Conservation (phyloP, 768 basidiomycete genomes). For the Phanerodontia chrysosporium region DNA sequence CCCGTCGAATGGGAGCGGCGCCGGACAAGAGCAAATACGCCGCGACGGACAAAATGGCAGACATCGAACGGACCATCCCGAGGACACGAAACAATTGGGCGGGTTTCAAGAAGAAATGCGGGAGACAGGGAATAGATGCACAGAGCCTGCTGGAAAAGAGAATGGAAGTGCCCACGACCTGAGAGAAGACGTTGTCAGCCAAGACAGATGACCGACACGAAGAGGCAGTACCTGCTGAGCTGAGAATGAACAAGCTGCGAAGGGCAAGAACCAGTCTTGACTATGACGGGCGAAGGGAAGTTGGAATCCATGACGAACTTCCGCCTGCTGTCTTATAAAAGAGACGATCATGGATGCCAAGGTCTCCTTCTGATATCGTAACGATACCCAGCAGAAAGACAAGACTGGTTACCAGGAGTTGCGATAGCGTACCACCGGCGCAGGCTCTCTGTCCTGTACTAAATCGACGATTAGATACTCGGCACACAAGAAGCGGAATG, state of each 20-base stretch:
- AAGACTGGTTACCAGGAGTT: neutral
- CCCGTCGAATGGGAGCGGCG: constrained; percentile 47
- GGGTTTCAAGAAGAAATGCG: neutral
- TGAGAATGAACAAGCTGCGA: constrained; percentile 22
- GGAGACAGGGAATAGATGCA: constrained; percentile 18
- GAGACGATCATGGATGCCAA: neutral
- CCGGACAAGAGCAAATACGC: constrained; percentile 28
- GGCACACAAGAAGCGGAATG: neutral
- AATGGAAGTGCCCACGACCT: constrained; percentile 21
- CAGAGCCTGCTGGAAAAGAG: constrained; percentile 18
- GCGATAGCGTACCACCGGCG: neutral
- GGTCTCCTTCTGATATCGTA: neutral
- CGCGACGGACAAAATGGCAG: constrained; percentile 31
- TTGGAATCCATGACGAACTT: neutral
- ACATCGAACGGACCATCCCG: constrained; percentile 24
- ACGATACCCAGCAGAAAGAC: neutral
- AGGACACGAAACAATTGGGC: no score
- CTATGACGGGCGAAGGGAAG: constrained; percentile 28
- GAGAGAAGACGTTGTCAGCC: neutral
- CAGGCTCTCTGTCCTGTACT: neutral
- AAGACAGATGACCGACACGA: neutral
- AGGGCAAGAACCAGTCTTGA: constrained; percentile 54
- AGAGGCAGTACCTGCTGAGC: constrained; percentile 25
- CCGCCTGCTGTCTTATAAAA: neutral
- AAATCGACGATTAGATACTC: neutral